A percentile compares a stretch with the other conserved stretches of the same genome.
Conservation (phyloP, 805 yeast genomes). For the Grigorovia jiainica region DNA sequence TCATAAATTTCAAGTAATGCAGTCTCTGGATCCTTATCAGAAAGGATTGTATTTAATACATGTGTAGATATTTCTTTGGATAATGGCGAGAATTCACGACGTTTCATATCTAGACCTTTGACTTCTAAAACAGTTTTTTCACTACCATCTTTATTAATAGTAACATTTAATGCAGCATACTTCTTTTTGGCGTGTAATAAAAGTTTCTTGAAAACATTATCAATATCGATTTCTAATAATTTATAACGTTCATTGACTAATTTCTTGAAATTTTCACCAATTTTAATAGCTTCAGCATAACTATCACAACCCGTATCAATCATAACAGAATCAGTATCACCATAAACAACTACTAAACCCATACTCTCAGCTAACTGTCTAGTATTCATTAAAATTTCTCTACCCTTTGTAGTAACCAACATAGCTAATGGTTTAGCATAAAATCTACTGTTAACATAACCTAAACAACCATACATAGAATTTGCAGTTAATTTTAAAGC, state of each 20-base stretch:
- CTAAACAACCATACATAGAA: constrained; percentile 99
- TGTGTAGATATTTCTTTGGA: constrained; percentile 80
- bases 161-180: constrained; percentile 81
- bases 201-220: constrained; percentile 79
- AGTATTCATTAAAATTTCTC: constrained; percentile 90
- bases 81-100: constrained; percentile 91
- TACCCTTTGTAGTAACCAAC: constrained; percentile 89
- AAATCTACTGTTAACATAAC: constrained; percentile 83
- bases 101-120: constrained; percentile 92
- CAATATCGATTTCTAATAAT: constrained; percentile 87
- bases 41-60: constrained; percentile 61
- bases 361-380: constrained; percentile 83
- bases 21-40: constrained; percentile 66
- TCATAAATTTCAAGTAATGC: constrained; percentile 64
- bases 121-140: constrained; percentile 64
- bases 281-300: constrained; percentile 62
- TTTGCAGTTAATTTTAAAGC: constrained; percentile 95
- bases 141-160: constrained; percentile 42
- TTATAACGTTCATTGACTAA: constrained; percentile 83
- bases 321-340: constrained; percentile 99
- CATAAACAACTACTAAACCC: constrained; percentile 81
- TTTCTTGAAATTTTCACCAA: constrained; percentile 78
- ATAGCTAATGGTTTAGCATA: constrained; percentile 94
- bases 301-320: constrained; percentile 75
- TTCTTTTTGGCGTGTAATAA: constrained; percentile 92